A percentile compares a stretch with the other conserved stretches of the same genome.
Conservation (phyloP, 2,329 filamentous ascomycete genomes). For the Microdochium bolleyi region DNA sequence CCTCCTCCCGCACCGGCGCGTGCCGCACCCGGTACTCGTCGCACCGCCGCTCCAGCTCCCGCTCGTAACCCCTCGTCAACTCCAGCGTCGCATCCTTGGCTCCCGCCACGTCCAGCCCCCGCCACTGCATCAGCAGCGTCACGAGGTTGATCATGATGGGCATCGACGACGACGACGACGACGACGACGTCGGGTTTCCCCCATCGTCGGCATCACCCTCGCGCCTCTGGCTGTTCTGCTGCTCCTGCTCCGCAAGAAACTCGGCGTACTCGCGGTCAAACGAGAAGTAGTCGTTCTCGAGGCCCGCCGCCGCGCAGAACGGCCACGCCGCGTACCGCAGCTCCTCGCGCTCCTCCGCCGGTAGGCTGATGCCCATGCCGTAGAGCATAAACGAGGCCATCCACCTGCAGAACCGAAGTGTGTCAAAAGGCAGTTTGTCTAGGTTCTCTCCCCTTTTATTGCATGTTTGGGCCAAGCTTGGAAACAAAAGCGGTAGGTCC, state of each 20-base stretch:
- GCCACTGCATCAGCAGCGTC: neutral
- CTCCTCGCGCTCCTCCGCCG: neutral
- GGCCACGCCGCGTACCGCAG: neutral
- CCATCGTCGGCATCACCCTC: too few species aligned
- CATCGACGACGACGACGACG: neutral
- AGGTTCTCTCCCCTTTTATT: too few species aligned
- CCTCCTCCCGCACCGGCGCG: neutral
- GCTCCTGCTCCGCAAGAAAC: neutral
- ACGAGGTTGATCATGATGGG: neutral
- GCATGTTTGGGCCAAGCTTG: too few species aligned
- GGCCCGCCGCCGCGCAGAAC: neutral
- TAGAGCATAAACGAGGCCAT: neutral
- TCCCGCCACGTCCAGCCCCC: neutral
- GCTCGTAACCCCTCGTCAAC: neutral
- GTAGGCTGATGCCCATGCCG: neutral
- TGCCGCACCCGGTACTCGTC: neutral
- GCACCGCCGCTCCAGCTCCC: neutral
- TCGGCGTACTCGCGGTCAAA: neutral
- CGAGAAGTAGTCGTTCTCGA: neutral
- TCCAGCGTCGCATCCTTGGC: neutral
- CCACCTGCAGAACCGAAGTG: too few species aligned
- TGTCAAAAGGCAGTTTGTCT: too few species aligned
- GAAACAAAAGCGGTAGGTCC: too few species aligned
- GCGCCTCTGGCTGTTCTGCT: neutral
- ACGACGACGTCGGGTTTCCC: too few species aligned